These are phyloP conservation scores for Setaria viridis DNA, from an alignment of 202 grass and related monocot genomes.

Conservation along the genomic window DNA sequence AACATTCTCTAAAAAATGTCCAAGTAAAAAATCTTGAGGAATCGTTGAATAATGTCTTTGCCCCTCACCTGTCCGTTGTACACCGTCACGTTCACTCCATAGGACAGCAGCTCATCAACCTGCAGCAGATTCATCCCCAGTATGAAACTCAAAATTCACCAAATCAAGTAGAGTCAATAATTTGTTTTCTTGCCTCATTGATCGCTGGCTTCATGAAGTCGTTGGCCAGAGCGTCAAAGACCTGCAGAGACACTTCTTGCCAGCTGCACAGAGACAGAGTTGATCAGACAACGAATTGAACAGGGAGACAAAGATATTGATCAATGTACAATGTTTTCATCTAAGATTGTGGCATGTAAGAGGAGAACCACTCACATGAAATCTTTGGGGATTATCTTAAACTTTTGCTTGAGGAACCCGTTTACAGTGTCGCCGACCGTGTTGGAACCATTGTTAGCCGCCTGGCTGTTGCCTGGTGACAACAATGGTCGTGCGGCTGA, in stretches of 20 bases:
- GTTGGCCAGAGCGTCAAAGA: not conserved
- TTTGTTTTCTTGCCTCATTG: not conserved
- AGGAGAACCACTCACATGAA: constrained; percentile 9
- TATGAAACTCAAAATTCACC: not conserved
- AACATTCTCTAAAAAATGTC: not conserved
- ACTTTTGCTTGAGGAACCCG: constrained; percentile 52
- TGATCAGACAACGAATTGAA: too few relatives aligned
- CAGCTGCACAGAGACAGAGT: not conserved
- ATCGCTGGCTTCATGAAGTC: not conserved
- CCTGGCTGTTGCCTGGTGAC: not conserved
- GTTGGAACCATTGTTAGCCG: not conserved
- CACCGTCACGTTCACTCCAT: constrained; percentile 5
- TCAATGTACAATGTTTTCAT: not conserved
- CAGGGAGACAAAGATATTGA: not conserved
- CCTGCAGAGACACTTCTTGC: not conserved
- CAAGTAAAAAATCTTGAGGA: not conserved
- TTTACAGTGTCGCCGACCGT: constrained; percentile 36
- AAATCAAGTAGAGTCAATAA: not conserved
- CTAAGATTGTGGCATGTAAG: not conserved
- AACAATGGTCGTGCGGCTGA: not conserved
- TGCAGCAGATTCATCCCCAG: not conserved
- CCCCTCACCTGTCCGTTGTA: constrained; percentile 12
- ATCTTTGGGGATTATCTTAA: constrained; percentile 58
- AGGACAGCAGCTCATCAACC: constrained; percentile 13
- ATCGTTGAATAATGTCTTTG: not conserved